Evolutionary conservation across 1,284 basidiomycete genomes (phyloP).

Genomic region (Phylloboletellus chloephorus): DNA sequence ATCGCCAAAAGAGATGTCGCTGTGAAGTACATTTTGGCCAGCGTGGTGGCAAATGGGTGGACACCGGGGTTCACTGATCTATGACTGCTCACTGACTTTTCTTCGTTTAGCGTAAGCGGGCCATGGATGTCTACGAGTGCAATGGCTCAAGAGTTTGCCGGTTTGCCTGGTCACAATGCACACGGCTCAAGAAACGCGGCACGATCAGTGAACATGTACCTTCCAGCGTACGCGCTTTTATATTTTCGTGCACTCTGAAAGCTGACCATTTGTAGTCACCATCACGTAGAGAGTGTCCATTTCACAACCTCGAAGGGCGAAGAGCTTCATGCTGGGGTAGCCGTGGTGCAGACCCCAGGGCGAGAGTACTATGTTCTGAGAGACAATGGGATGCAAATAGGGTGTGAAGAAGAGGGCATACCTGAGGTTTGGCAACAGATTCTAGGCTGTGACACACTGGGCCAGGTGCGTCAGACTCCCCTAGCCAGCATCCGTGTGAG

Average conservation of each 20-base stretch:
- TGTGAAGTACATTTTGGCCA: conserved; percentile 57
- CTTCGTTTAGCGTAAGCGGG: conserved; percentile 53
- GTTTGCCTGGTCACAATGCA: conserved; percentile 33
- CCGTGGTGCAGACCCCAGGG: conserved; percentile 58
- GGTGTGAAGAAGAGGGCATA: conserved; percentile 69
- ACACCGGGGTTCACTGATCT: background rate
- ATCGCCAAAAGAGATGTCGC: conserved; percentile 45
- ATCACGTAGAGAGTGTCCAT: conserved; percentile 71
- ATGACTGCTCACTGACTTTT: conserved; percentile 7
- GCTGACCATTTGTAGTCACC: conserved; percentile 44
- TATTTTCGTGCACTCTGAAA: background rate
- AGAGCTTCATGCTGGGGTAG: conserved; percentile 55
- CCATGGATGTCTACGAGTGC: conserved; percentile 55
- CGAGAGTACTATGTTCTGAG: conserved; percentile 62
- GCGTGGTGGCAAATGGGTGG: conserved; percentile 63
- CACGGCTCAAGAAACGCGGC: conserved; percentile 15
- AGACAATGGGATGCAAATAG: conserved; percentile 71
- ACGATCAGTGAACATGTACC: conserved; percentile 47
- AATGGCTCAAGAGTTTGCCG: conserved; percentile 63
- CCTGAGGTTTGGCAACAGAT: conserved; percentile 54
- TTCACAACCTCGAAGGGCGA: conserved; percentile 41
- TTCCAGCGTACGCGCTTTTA: conserved; percentile 48
- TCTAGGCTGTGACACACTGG: conserved; percentile 41
- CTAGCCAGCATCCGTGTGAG: too few relatives aligned
- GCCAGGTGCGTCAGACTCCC: background rate